Conservation (phyloP, 176 grass and related monocot genomes). For the Carex parvula region DNA sequence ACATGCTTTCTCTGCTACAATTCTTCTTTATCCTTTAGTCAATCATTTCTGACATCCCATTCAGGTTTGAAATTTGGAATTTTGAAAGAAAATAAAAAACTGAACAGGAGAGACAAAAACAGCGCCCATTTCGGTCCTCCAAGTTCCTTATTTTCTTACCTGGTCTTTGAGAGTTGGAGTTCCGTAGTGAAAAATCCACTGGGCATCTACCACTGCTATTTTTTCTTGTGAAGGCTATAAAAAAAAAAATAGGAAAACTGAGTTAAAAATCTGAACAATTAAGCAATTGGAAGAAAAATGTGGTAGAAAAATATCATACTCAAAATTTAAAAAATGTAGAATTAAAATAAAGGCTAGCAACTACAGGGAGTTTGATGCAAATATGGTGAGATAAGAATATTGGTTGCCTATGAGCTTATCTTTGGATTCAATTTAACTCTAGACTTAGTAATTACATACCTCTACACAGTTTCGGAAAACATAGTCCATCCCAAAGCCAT, state of each 20-base stretch:
- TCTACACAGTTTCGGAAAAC: constrained; percentile 35
- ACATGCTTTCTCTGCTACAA: neutral
- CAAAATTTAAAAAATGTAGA: neutral
- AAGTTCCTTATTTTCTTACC: constrained; percentile 27
- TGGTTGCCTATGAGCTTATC: neutral
- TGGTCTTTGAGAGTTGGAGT: constrained; percentile 80
- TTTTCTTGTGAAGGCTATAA: constrained; percentile 69
- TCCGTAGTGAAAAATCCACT: constrained; percentile 83
- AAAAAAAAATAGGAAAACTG: neutral
- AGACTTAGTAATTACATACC: constrained; percentile 21
- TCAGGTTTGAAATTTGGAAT: neutral
- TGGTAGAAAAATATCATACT: neutral
- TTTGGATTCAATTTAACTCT: neutral
- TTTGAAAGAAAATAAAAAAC: neutral
- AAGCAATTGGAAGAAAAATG: neutral
- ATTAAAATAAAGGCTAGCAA: neutral
- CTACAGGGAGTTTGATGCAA: neutral
- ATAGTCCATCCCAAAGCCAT: constrained; percentile 45
- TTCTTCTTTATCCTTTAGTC: neutral
- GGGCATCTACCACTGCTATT: constrained; percentile 82
- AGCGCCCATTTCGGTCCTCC: neutral
- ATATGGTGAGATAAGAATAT: neutral
- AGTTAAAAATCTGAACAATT: neutral
- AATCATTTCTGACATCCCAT: neutral
- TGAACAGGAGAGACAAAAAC: neutral